phyloP scores from a whole-genome alignment of 352 stramenopile species.

The Sclerospora graminicola region DNA sequence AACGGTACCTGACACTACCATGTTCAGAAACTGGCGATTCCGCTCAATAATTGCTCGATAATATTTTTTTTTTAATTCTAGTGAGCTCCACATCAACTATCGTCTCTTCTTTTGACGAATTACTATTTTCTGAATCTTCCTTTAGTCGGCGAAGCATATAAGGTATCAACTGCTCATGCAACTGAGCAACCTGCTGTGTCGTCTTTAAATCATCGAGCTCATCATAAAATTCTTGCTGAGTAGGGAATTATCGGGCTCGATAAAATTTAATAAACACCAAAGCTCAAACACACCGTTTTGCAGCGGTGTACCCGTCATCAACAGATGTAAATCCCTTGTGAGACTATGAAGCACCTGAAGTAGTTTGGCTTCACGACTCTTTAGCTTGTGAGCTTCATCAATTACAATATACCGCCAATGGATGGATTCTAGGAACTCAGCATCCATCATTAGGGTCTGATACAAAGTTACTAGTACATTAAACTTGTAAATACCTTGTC shows the following conservation, averaged over 20 bases:
- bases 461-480: too few relatives aligned
- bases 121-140: slow-evolving; percentile 99
- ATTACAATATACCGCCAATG: too few relatives aligned
- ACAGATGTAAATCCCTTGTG: slow-evolving; percentile 84
- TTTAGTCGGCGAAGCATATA: slow-evolving; percentile 99
- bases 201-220: slow-evolving; percentile 95
- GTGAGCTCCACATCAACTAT: slow-evolving; percentile 99
- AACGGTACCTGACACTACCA: slow-evolving; percentile 76
- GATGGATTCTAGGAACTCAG: too few relatives aligned
- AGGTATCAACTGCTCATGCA: slow-evolving; percentile 95
- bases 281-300: too few relatives aligned
- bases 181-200: slow-evolving; percentile 89
- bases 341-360: slow-evolving; percentile 79
- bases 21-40: slow-evolving; percentile 89
- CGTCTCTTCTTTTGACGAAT: slow-evolving; percentile 98
- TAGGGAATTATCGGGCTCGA: slow-evolving; percentile 92
- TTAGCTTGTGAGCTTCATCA: slow-evolving; percentile 99
- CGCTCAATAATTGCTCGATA: slow-evolving; percentile 98
- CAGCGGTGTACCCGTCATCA: slow-evolving; percentile 96
- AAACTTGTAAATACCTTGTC: too few relatives aligned
- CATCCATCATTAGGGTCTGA: too few relatives aligned
- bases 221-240: slow-evolving; percentile 92
- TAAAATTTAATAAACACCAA: too few relatives aligned
- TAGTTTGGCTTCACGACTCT: too few relatives aligned
- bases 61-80: slow-evolving; percentile 96